Conservation (phyloP, 345 rosid species). For the Camelina laxa region DNA sequence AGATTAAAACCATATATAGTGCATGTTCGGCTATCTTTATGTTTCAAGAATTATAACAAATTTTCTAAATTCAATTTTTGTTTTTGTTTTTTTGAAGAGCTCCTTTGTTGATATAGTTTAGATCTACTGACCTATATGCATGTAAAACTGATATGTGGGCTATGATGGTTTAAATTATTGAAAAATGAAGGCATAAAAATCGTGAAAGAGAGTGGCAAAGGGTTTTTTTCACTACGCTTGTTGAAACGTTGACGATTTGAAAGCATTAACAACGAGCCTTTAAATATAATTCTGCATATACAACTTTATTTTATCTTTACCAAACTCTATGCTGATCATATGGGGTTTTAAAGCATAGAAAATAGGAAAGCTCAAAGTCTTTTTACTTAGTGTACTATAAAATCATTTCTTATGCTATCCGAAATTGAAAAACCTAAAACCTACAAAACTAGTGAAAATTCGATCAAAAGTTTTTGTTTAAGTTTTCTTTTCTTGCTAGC, state of each 20-base stretch:
- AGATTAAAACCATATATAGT: background rate
- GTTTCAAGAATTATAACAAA: too few relatives aligned
- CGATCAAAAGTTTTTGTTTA: too few relatives aligned
- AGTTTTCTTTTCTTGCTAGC: too few relatives aligned
- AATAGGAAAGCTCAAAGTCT: background rate
- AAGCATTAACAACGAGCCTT: background rate
- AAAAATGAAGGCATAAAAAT: background rate
- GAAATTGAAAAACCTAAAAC: too few relatives aligned
- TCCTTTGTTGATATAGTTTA: background rate
- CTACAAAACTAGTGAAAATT: too few relatives aligned
- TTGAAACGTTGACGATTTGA: background rate
- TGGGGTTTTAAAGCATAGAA: fast-evolving
- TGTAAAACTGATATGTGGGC: too few relatives aligned
- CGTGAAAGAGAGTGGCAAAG: background rate
- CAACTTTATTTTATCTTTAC: too few relatives aligned
- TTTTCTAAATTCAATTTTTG: too few relatives aligned
- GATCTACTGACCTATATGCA: too few relatives aligned
- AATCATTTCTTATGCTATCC: too few relatives aligned
- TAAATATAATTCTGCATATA: background rate
- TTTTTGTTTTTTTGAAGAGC: too few relatives aligned
- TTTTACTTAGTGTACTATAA: too few relatives aligned
- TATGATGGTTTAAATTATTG: background rate
- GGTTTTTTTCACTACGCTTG: background rate
- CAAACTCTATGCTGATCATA: background rate
- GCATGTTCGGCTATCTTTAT: background rate